Percentiles rank a stretch among this genome's conserved stretches.
Evolutionary conservation across 2,329 filamentous ascomycete species (phyloP).

Genomic region (Fusarium caatingaense): DNA sequence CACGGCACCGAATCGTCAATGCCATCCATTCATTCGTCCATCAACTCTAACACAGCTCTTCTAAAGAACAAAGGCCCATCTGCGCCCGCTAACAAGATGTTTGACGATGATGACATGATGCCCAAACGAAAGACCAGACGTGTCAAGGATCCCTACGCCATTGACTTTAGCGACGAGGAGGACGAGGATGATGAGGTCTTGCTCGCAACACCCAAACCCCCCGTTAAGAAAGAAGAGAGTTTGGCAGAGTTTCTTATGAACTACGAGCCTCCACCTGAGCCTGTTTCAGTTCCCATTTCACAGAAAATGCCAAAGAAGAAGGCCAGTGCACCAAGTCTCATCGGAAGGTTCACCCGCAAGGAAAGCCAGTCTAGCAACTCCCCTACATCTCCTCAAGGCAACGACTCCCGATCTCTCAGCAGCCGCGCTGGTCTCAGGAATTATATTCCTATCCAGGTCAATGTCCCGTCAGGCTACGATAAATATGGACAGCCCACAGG

Average conservation of each 20-base stretch:
- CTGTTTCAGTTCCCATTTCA: conserved; percentile 51
- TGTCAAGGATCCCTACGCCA: conserved; percentile 91
- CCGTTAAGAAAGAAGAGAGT: conserved; percentile 69
- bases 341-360: conserved; percentile 65
- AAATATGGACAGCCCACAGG: conserved; percentile 52
- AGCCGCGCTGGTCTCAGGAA: conserved; percentile 55
- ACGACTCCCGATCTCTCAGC: conserved; percentile 52
- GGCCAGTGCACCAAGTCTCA: conserved; percentile 70
- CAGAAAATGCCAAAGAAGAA: conserved; percentile 69
- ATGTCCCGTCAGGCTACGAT: conserved; percentile 59
- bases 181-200: conserved; percentile 61
- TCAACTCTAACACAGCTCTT: conserved; percentile 81
- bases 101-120: conserved; percentile 65
- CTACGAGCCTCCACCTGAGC: conserved; percentile 71
- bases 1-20: conserved; percentile 68
- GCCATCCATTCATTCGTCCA: conserved; percentile 69
- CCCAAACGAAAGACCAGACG: conserved; percentile 81
- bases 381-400: conserved; percentile 42
- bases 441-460: conserved; percentile 66
- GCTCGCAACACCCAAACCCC: conserved; percentile 53
- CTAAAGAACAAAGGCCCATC: conserved; percentile 57
- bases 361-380: conserved; percentile 45
- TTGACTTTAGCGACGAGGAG: conserved; percentile 79
- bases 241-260: conserved; percentile 79
- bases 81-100: conserved; percentile 50